A percentile compares a stretch with the other conserved stretches of the same genome.
Evolutionary conservation across 2,329 filamentous ascomycete genomes (phyloP).

Genomic region (Venturia oleaginea): DNA sequence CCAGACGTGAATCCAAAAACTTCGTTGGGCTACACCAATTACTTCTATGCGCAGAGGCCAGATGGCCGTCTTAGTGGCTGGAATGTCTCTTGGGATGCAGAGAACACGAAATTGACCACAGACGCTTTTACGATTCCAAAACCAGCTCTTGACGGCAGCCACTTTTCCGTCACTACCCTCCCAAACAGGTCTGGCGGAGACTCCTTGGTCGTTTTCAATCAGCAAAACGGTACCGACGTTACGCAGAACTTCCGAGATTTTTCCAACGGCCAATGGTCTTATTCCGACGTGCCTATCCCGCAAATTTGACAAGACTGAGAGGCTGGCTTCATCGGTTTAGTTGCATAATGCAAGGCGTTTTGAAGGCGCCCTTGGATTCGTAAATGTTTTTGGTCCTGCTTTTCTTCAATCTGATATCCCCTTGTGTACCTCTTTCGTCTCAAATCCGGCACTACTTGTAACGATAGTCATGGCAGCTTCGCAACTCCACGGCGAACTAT

Average conservation of each 20-base stretch:
- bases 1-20: constrained; percentile 30
- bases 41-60: constrained; percentile 33
- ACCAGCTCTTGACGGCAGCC: constrained; percentile 29
- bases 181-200: constrained; percentile 21
- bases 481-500: background rate
- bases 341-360: background rate
- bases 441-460: background rate
- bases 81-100: constrained; percentile 29
- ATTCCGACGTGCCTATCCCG: constrained; percentile 11
- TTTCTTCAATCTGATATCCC: background rate
- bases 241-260: constrained; percentile 23
- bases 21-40: constrained; percentile 34
- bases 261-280: constrained; percentile 22
- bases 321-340: background rate
- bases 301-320: background rate
- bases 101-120: constrained; percentile 28
- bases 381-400: background rate
- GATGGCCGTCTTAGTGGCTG: constrained; percentile 30
- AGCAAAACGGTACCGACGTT: constrained; percentile 23
- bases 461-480: background rate
- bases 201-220: constrained; percentile 25
- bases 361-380: background rate
- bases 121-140: constrained; percentile 28
- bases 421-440: background rate
- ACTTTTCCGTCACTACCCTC: constrained; percentile 30